phyloP scores from a whole-genome alignment of 2,329 filamentous ascomycete genomes.

The Blumeriella jaapii region DNA sequence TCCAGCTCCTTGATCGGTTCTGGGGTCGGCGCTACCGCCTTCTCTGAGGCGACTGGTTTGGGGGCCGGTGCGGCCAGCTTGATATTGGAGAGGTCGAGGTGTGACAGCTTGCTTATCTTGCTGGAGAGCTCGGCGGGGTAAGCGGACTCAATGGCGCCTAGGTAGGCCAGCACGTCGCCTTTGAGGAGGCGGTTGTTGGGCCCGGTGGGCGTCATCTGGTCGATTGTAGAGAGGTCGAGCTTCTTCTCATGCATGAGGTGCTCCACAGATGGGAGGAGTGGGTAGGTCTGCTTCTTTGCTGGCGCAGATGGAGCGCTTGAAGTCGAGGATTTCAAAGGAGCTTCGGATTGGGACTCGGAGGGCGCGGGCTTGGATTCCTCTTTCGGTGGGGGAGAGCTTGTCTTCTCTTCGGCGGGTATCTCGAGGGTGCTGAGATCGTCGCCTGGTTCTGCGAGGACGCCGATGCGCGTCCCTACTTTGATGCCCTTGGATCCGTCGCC shows the following conservation, averaged over 20 bases:
- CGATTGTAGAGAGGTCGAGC: slow-evolving; percentile 61
- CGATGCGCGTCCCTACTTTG: slow-evolving; percentile 71
- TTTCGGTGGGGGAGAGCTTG: slow-evolving; percentile 23
- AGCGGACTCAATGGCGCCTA: slow-evolving; percentile 64
- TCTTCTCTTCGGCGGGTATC: slow-evolving; percentile 56
- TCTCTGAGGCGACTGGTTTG: slow-evolving; percentile 25
- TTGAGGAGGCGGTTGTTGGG: slow-evolving; percentile 84
- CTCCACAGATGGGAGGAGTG: slow-evolving; percentile 72
- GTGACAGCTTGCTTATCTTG: slow-evolving; percentile 62
- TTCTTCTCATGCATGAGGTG: slow-evolving; percentile 71
- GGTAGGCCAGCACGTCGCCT: slow-evolving; percentile 84
- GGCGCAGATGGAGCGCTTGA: slow-evolving; percentile 29
- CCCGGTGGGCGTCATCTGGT: slow-evolving; percentile 77
- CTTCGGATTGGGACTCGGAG: slow-evolving; percentile 15
- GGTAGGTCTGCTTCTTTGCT: slow-evolving; percentile 55
- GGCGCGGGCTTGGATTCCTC: slow-evolving; percentile 21
- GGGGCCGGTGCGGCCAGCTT: slow-evolving; percentile 51
- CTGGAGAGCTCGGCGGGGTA: slow-evolving; percentile 61
- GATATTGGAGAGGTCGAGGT: slow-evolving; percentile 92
- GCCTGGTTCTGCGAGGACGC: slow-evolving; percentile 67
- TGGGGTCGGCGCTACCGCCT: slow-evolving; percentile 30
- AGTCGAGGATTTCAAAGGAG: slow-evolving; percentile 7
- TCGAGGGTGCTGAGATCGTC: slow-evolving; percentile 68
- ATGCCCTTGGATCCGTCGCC: slow-evolving; percentile 64
- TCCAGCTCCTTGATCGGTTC: slow-evolving; percentile 39